Evolutionary conservation across 768 basidiomycete genomes (phyloP).

Genomic region (Daedaleopsis nitida): DNA sequence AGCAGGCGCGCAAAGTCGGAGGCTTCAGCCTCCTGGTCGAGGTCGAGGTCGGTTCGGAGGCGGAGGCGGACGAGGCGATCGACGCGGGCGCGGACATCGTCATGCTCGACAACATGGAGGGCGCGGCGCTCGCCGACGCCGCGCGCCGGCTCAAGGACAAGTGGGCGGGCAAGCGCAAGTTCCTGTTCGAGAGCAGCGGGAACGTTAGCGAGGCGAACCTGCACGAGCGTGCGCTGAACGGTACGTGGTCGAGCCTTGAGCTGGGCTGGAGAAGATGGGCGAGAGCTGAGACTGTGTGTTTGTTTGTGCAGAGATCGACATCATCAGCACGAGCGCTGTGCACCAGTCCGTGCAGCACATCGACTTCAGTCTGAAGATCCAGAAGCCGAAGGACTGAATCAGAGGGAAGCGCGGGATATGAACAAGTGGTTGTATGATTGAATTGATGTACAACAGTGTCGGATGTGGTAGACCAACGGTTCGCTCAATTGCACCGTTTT

Average conservation of each 20-base stretch:
- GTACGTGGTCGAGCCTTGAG: conserved; percentile 44
- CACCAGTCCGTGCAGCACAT: conserved; percentile 93
- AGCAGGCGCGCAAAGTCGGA: conserved; percentile 83
- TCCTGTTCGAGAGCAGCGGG: conserved; percentile 91
- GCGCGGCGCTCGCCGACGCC: conserved; percentile 64
- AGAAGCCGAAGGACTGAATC: conserved; percentile 49
- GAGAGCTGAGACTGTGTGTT: background rate
- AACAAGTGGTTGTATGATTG: background rate
- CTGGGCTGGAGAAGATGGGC: background rate
- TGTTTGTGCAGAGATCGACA: conserved; percentile 76
- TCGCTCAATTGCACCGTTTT: no score
- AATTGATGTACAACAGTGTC: background rate
- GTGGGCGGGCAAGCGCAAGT: conserved; percentile 81
- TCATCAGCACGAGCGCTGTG: conserved; percentile 86
- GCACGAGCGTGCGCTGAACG: conserved; percentile 76
- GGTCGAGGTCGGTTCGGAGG: conserved; percentile 88
- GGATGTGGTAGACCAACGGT: no score
- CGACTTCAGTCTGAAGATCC: conserved; percentile 97
- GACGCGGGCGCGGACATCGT: conserved; percentile 92
- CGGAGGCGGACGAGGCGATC: conserved; percentile 96
- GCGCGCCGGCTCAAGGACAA: conserved; percentile 73
- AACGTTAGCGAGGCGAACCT: conserved; percentile 91
- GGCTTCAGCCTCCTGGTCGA: conserved; percentile 92
- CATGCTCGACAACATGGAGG: conserved; percentile 95
- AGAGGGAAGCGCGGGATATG: background rate